Conservation (phyloP, 306 rosid genomes). For the Pterocarpus macrocarpus region DNA sequence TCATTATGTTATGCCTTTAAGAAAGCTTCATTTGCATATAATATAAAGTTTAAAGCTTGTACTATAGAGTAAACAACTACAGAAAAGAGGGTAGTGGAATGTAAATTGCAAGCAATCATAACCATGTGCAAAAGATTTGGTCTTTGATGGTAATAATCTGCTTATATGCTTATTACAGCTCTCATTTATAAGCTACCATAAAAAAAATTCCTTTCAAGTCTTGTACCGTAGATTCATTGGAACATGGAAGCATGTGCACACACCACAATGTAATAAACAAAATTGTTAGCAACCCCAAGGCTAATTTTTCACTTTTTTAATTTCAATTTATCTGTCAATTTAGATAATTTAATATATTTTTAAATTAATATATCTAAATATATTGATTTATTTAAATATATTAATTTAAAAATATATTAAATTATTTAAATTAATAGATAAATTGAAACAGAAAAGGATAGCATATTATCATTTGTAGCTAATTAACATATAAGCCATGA, state of each 20-base stretch:
- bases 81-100: conserved; percentile 55
- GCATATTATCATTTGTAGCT: conserved; percentile 38
- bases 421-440: too few species aligned
- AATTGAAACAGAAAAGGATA: background rate
- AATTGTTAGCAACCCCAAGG: conserved; percentile 48
- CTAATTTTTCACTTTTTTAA: background rate
- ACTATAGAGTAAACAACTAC: conserved; percentile 33
- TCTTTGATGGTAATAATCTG: conserved; percentile 35
- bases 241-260: conserved; percentile 73
- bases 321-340: too few species aligned
- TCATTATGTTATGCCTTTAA: conserved; percentile 38
- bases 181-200: conserved; percentile 41
- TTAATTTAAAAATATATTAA: too few species aligned
- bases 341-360: too few species aligned
- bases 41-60: conserved; percentile 47
- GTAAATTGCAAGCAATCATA: conserved; percentile 73
- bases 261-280: conserved; percentile 42
- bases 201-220: conserved; percentile 45
- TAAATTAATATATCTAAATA: too few species aligned
- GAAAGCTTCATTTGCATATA: conserved; percentile 50
- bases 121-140: conserved; percentile 68
- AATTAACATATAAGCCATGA: conserved; percentile 17
- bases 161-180: conserved; percentile 38
- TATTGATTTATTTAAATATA: too few species aligned
- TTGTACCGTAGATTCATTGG: conserved; percentile 51